Evolutionary conservation across 306 rosid species (phyloP).

Genomic region (Crotalaria pallida): DNA sequence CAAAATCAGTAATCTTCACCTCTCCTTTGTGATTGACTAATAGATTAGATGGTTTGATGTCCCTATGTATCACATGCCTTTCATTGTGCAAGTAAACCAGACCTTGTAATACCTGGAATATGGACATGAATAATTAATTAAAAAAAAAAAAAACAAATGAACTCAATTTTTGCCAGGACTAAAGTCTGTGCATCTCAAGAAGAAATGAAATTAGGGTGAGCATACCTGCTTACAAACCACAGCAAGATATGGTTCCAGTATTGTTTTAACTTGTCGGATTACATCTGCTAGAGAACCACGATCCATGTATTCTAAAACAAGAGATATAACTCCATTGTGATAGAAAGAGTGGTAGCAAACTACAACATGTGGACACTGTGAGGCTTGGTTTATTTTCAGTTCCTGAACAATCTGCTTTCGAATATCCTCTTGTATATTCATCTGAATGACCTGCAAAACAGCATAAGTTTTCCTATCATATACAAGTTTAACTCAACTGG

Average conservation of each 20-base stretch:
- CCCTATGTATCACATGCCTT: conserved; percentile 94
- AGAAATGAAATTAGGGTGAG: not conserved
- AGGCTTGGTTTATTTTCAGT: conserved; percentile 93
- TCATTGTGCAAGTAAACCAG: conserved; percentile 93
- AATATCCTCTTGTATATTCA: conserved; percentile 93
- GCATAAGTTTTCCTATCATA: not conserved
- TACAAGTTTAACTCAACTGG: not conserved
- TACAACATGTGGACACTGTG: conserved; percentile 91
- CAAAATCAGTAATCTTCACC: conserved; percentile 98
- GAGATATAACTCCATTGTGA: conserved; percentile 88
- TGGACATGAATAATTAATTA: conserved; percentile 7
- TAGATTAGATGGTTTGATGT: conserved; percentile 93
- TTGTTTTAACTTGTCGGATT: conserved; percentile 80
- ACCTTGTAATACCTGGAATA: conserved; percentile 81
- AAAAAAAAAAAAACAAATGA: not conserved
- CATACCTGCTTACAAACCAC: conserved; percentile 95
- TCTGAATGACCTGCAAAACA: conserved; percentile 77
- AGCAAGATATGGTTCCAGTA: conserved; percentile 98
- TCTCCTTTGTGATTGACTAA: conserved; percentile 94
- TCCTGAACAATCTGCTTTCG: conserved; percentile 98
- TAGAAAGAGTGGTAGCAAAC: conserved; percentile 94
- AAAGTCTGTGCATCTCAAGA: conserved; percentile 10
- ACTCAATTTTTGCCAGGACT: not conserved
- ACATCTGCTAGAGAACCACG: conserved; percentile 93
- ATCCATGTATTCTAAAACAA: conserved; percentile 96